Conservation (phyloP, 1,139 yeast species). For the Meyerozyma elateridarum region DNA sequence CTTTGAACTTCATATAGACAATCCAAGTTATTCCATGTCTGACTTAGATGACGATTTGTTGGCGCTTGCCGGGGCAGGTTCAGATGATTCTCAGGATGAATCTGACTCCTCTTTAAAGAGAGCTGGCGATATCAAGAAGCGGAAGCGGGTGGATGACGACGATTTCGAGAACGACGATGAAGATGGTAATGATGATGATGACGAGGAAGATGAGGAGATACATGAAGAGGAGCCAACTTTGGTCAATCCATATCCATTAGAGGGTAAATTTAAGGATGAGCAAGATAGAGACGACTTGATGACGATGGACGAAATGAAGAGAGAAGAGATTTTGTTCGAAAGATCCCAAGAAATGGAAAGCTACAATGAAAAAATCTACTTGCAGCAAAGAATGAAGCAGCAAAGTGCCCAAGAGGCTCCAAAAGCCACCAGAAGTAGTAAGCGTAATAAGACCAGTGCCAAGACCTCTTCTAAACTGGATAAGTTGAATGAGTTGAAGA, state of each 20-base stretch:
- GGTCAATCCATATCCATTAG: constrained; percentile 81
- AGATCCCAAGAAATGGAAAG: constrained; percentile 90
- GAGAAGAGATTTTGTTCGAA: constrained; percentile 87
- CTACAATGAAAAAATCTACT: constrained; percentile 73
- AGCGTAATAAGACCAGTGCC: constrained; percentile 19
- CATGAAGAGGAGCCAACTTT: constrained; percentile 32
- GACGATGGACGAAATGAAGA: constrained; percentile 81
- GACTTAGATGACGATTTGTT: constrained; percentile 86
- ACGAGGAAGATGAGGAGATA: constrained; percentile 20
- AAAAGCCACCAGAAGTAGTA: constrained; percentile 24
- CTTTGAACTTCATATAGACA: too few relatives aligned
- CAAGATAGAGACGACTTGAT: constrained; percentile 64
- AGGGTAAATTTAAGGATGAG: constrained; percentile 85
- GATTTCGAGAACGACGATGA: constrained; percentile 32
- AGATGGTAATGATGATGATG: constrained; percentile 32
- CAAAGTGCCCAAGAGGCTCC: constrained; percentile 41
- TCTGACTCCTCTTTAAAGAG: constrained; percentile 19
- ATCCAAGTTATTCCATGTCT: too few relatives aligned
- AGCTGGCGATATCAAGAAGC: constrained; percentile 10
- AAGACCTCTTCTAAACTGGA: constrained; percentile 34
- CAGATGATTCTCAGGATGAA: constrained; percentile 21
- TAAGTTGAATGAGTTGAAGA: constrained; percentile 76
- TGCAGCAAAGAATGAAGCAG: constrained; percentile 73
- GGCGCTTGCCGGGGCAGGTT: constrained; percentile 81
- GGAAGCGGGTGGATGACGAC: constrained; percentile 13